Conservation (phyloP, 2,329 filamentous ascomycete species). For the Sphaerulina vaccinii region DNA sequence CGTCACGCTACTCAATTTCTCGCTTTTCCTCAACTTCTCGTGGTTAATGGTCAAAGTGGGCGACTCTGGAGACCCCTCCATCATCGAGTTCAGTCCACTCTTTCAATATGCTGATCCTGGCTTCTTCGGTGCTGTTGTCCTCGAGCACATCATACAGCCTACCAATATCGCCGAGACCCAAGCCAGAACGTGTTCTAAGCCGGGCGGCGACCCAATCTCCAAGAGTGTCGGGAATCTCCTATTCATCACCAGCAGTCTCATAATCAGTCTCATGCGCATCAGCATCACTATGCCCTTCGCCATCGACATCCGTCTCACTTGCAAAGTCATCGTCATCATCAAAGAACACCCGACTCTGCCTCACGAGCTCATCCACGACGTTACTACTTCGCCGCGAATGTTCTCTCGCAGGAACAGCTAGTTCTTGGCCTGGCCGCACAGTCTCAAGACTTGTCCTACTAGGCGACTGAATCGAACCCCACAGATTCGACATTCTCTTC, state of each 20-base stretch:
- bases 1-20: too few relatives aligned
- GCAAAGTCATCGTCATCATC: slow-evolving; percentile 46
- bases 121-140: too few relatives aligned
- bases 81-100: too few relatives aligned
- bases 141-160: too few relatives aligned
- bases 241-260: slow-evolving; percentile 14
- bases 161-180: too few relatives aligned
- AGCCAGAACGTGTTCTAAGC: too few relatives aligned
- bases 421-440: slow-evolving; percentile 22
- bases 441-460: slow-evolving; percentile 27
- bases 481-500: slow-evolving; percentile 35
- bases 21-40: too few relatives aligned
- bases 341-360: slow-evolving; percentile 50
- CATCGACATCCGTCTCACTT: slow-evolving; percentile 24
- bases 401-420: slow-evolving; percentile 12
- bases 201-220: too few relatives aligned
- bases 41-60: too few relatives aligned
- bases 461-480: slow-evolving; percentile 24
- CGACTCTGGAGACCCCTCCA: too few relatives aligned
- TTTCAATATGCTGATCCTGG: too few relatives aligned
- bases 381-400: slow-evolving; percentile 32
- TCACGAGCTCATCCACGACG: slow-evolving; percentile 45
- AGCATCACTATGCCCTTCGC: slow-evolving; percentile 9
- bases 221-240: too few relatives aligned
- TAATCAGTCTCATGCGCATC: slow-evolving; percentile 13